Base-by-base conservation (phyloP, 2,329 filamentous ascomycete species). In the Colletotrichum gloeosporioides region DNA sequence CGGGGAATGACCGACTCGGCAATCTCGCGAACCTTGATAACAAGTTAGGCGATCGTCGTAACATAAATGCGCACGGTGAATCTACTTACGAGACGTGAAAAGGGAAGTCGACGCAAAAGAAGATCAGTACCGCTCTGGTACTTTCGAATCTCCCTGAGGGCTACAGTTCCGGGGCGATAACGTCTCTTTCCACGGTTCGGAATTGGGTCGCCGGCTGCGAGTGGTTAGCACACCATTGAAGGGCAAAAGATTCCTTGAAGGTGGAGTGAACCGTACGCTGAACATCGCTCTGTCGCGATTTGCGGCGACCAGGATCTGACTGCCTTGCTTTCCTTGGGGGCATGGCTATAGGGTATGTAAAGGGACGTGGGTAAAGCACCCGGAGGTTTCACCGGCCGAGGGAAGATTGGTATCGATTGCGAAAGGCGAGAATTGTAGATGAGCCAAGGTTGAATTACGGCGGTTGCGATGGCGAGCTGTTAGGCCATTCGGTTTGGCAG, bases 71-170 rank as follows among this genome's bases (percentile, higher is more conserved):
- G 16, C 7, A 31, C 32, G 9, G 3, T 9, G 4, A 8, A 13
- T 39, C 22, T 9, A 83, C 86, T 77, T 82, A 93, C 95, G 75
- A 97, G 89, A 83, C 95, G 92, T 79, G 95, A 91, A 86, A 97
- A 96, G 16, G 95, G 95, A 10, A 96, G 89, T 85, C 96, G 96
- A 80, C 90, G 90, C 79, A 99, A 90, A 66, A 99, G 88, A 34
- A 99, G 92, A 82, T 99, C 96, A 76, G 95, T 98, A 78, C 92
- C 95, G 85, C 93, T 94, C 87, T 99, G 97, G 85, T 98, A 98
- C 81, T 92, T 92, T 84, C 96, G 91, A 85, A 99, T 99, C 88
- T 99, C 96, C 86, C 94, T 94, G 71, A 99, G 90, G 70, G 97
- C 96, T 79, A 95, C 90, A 59, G 96, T 98, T 82, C 96, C 96